Base-by-base conservation (phyloP, 2,329 filamentous ascomycete species). In the Cladophialophora exuberans region DNA sequence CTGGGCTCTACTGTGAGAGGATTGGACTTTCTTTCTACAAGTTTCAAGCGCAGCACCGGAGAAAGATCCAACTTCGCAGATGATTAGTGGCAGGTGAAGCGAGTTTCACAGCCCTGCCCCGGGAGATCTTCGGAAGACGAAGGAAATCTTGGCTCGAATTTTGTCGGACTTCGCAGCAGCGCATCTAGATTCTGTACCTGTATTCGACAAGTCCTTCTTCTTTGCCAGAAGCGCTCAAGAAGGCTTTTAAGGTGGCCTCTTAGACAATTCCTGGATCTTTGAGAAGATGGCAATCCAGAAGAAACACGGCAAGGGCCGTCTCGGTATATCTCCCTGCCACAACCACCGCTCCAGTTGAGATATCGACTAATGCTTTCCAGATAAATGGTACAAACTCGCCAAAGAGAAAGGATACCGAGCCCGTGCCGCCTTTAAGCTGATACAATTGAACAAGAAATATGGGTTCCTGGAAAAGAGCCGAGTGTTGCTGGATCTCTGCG, bases 361-460 rank as follows among this genome's bases (percentile, higher is more conserved):
- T 9, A 15, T 15, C 30, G 18, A 48, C 42, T 60, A 26, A 60
- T 30, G 20, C 41, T 10, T 44, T 83, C 82, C 97, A 68, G 94
- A 99, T 76, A 97, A 97, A 76, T 97, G 92, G 90, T 99, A 97
- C 77, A 93, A 92, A 72, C 86, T 97, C 67, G 94, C 94, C 59
- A 99, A 99, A 75, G 94, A 99, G 73, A 97, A 97, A 75, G 94
- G 94, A 60, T 99, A 97, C 71, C 83, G 94, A 68, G 93, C 94
- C 59, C 84, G 94, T 82, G 92, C 94, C 65, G 92, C 94, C 53
- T 97, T 97, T 83, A 99, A 99, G 78, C 78, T 99, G 66, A 93
- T 99, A 65, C 93, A 99, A 73, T 79, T 99, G 67, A 99, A 99
- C 79, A 97, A 97, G 77, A 97, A 97, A 72, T 99, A 96, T 87